Evolutionary conservation across 495 filamentous ascomycete genomes (phyloP).

Genomic region (Hypoxylon fuscum): DNA sequence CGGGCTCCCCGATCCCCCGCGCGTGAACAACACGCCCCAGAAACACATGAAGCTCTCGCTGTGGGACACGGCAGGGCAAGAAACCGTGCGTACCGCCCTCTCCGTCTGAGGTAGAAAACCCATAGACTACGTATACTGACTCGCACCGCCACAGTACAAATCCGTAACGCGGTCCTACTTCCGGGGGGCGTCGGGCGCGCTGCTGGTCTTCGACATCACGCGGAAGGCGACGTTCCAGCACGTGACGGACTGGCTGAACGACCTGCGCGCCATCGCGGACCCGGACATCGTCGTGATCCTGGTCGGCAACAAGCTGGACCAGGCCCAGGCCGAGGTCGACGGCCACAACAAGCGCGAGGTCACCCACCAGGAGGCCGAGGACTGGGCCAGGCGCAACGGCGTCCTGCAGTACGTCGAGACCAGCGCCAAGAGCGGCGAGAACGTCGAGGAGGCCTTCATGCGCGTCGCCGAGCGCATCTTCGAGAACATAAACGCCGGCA

Average conservation of each 20-base stretch:
- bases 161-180: constrained; percentile 96
- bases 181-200: constrained; percentile 87
- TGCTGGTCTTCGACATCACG: constrained; percentile 95
- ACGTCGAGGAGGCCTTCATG: constrained; percentile 91
- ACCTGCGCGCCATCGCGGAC: constrained; percentile 91
- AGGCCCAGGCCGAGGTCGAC: constrained; percentile 59
- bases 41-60: constrained; percentile 80
- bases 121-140: too few relatives aligned
- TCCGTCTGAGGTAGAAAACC: too few relatives aligned
- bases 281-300: constrained; percentile 92
- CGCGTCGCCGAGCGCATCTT: constrained; percentile 94
- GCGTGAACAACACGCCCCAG: constrained; percentile 52
- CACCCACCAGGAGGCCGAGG: constrained; percentile 78
- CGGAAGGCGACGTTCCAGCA: constrained; percentile 84
- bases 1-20: constrained; percentile 51
- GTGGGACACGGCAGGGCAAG: constrained; percentile 98
- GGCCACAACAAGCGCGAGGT: constrained; percentile 77
- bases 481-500: constrained; percentile 91
- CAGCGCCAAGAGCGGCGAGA: constrained; percentile 91
- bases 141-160: constrained; percentile 65
- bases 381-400: constrained; percentile 84
- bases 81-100: constrained; percentile 61
- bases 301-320: constrained; percentile 93
- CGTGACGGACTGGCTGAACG: constrained; percentile 89
- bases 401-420: constrained; percentile 94